Conservation (phyloP, 169 alveolate genomes). For the Eimeria falciformis region DNA sequence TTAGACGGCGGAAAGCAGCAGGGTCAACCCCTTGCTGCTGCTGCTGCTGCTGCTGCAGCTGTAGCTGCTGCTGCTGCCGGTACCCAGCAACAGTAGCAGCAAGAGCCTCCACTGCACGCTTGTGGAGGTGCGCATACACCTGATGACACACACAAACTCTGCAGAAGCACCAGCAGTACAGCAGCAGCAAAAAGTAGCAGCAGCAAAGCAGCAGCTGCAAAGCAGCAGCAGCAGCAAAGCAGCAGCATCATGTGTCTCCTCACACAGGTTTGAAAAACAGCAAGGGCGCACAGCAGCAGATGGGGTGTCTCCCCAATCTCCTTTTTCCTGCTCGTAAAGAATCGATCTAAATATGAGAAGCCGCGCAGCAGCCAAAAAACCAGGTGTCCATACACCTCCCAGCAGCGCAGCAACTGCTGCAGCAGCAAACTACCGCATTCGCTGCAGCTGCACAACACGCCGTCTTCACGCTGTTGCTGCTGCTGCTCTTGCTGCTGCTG, state of each 20-base stretch:
- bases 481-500: conserved; percentile 45
- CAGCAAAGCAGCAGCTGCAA: conserved; percentile 27
- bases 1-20: conserved; percentile 39
- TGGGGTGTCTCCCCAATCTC: conserved; percentile 45
- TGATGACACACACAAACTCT: not conserved
- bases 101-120: conserved; percentile 37
- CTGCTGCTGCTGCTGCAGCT: conserved; percentile 65
- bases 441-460: conserved; percentile 13
- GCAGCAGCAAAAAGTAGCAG: not conserved
- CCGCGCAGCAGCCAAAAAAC: conserved; percentile 38
- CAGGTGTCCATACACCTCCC: conserved; percentile 57
- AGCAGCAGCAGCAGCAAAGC: conserved; percentile 48
- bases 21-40: conserved; percentile 41
- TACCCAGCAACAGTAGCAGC: conserved; percentile 63
- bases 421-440: conserved; percentile 51
- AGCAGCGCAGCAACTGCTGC: conserved; percentile 70
- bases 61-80: conserved; percentile 56
- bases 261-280: conserved; percentile 54
- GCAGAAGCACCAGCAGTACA: not conserved
- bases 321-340: conserved; percentile 23
- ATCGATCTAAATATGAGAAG: conserved; percentile 24
- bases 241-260: conserved; percentile 12
- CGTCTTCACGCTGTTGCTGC: conserved; percentile 39
- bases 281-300: conserved; percentile 16
- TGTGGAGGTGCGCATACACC: conserved; percentile 53